Conservation (phyloP, 2,329 filamentous ascomycete genomes). For the Fusarium beomiforme region DNA sequence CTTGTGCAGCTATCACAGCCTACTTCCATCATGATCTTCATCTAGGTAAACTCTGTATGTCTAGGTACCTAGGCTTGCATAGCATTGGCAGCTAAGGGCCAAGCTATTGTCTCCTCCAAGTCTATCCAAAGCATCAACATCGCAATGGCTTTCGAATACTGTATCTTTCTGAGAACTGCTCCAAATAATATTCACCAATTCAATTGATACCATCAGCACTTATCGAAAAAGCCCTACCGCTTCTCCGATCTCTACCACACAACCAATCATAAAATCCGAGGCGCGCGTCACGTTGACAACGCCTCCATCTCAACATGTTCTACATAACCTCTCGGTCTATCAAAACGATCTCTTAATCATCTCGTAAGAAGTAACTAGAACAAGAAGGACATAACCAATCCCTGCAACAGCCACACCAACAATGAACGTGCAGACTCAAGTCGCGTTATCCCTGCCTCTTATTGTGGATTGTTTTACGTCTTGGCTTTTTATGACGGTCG, state of each 20-base stretch:
- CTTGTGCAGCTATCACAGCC: conserved; percentile 12
- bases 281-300: conserved; percentile 33
- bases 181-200: background rate
- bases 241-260: conserved; percentile 1
- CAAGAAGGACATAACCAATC: conserved; percentile 5
- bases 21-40: background rate
- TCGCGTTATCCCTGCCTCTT: background rate
- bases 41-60: background rate
- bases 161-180: background rate
- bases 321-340: background rate
- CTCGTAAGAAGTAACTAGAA: conserved; percentile 12
- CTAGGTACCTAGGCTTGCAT: background rate
- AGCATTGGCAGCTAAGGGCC: background rate
- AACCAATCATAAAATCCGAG: conserved; percentile 25
- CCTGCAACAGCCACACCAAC: background rate
- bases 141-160: background rate
- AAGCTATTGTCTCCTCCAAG: background rate
- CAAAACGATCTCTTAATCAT: background rate
- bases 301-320: conserved; percentile 15
- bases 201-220: conserved; percentile 11
- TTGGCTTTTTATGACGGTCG: background rate
- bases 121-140: background rate
- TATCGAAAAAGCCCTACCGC: conserved; percentile 5
- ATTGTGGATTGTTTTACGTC: conserved; percentile 5
- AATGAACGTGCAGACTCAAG: background rate